Conservation (phyloP, 768 basidiomycete species). For the Paxillus ammoniavirescens region DNA sequence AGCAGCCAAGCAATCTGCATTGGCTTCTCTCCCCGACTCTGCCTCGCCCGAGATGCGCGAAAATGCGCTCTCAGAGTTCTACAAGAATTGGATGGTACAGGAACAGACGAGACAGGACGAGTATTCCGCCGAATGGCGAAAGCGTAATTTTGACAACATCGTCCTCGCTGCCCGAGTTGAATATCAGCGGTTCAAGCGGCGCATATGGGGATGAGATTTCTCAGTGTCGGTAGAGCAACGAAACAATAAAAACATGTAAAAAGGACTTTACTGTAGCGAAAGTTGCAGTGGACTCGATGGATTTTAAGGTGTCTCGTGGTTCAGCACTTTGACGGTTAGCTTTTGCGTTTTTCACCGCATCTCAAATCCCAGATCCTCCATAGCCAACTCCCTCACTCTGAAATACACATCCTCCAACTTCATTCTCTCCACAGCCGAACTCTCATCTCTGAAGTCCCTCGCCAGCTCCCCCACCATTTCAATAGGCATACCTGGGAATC, state of each 20-base stretch:
- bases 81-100: slow-evolving; percentile 70
- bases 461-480: slow-evolving; percentile 61
- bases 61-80: slow-evolving; percentile 70
- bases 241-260: background rate
- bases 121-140: slow-evolving; percentile 69
- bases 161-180: slow-evolving; percentile 56
- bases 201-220: slow-evolving; percentile 22
- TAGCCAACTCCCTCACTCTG: slow-evolving; percentile 62
- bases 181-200: slow-evolving; percentile 41
- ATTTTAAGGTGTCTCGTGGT: background rate
- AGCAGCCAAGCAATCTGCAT: slow-evolving; percentile 57
- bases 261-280: background rate
- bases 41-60: slow-evolving; percentile 58
- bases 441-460: slow-evolving; percentile 62
- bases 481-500: slow-evolving; percentile 71
- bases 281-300: background rate
- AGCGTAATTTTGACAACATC: slow-evolving; percentile 57
- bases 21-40: slow-evolving; percentile 52
- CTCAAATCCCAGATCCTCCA: slow-evolving; percentile 44
- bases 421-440: slow-evolving; percentile 54
- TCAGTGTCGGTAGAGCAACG: background rate
- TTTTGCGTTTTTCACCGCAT: slow-evolving; percentile 12
- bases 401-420: slow-evolving; percentile 57
- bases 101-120: slow-evolving; percentile 55
- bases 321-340: background rate